Evolutionary conservation across 1,284 basidiomycete species (phyloP), one percentile per base, ranked within the genome.

Genomic region (Sporisorium iseilematis-ciliati): DNA sequence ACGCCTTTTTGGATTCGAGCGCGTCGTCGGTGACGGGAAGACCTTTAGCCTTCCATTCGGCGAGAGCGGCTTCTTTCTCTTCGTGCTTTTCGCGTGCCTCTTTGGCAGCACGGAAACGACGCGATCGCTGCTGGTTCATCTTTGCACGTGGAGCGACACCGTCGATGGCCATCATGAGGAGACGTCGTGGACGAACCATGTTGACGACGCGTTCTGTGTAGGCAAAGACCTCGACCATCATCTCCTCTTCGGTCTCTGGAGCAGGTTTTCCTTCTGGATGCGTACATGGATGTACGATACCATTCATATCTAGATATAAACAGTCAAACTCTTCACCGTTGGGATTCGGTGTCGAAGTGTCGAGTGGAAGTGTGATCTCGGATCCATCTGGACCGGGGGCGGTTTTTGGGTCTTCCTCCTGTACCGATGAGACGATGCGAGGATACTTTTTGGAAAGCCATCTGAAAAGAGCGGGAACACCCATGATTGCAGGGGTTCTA

Each of bases 161-260:
- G 84, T 99, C 95, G 80, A 99, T 97, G 56, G 96, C 96, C 93
- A 99, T 97, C 88, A 98, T 94, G 51, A 99, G 89, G 18, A 99
- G 88, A 86, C 94, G 97, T 59, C 97, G 90, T 0, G 97, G 97
- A 62, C 96, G 89, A 54, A 97, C 87, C 96, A 99, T 98, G 86
- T 95, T 94, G 50, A 99, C 94, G 26, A 99, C 93, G 51, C 97
- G 90, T 84, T 98, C 95, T 0, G 97, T 99, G 87, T 99, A 99
- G 57, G 89, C 90, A 87, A 99, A 98, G 46, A 99, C 90, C 86
- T 98, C 97, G 23, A 93, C 84, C 97, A 99, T 99, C 97, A 99
- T 99, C 65, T 98, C 95, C 84, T 95, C 93, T 85, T 99, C 97
- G 2, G 95, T 97, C 85, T 97, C 93, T 0, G 97, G 97, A 1